These are phyloP conservation scores for Shiraia sp. DNA, from an alignment of 2,329 filamentous ascomycete species.

Conservation along the genomic window DNA sequence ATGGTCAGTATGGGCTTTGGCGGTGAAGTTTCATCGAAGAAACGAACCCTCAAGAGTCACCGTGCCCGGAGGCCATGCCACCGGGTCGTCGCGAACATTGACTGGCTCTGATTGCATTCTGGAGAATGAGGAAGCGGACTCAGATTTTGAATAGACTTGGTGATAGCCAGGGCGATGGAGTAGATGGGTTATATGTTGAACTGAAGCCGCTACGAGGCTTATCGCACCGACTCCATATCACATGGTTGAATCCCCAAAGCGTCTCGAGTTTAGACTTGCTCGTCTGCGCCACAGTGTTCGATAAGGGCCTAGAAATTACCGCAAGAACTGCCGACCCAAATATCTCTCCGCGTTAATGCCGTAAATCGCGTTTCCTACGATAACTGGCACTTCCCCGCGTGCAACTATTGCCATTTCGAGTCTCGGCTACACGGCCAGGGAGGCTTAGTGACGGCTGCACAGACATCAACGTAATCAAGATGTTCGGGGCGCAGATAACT, in stretches of 20 bases:
- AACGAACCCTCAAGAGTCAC: conserved; percentile 11
- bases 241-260: neutral
- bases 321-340: too few relatives aligned
- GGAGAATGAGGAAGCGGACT: neutral
- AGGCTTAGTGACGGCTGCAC: too few relatives aligned
- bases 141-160: neutral
- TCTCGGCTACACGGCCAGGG: too few relatives aligned
- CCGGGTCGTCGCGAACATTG: conserved; percentile 1
- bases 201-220: neutral
- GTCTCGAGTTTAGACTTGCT: neutral
- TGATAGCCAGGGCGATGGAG: neutral
- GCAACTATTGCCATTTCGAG: too few relatives aligned
- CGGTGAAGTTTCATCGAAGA: too few relatives aligned
- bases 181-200: neutral
- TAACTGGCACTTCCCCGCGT: too few relatives aligned
- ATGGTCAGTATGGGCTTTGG: too few relatives aligned
- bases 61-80: conserved; percentile 11
- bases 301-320: too few relatives aligned
- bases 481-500: neutral
- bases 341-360: too few relatives aligned
- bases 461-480: too few relatives aligned
- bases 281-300: neutral
- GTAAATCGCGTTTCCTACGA: too few relatives aligned
- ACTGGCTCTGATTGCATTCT: conserved; percentile 3
- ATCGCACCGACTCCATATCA: neutral